Conservation (phyloP, 2,329 filamentous ascomycete species). For the Rhynchosporium graminicola region DNA sequence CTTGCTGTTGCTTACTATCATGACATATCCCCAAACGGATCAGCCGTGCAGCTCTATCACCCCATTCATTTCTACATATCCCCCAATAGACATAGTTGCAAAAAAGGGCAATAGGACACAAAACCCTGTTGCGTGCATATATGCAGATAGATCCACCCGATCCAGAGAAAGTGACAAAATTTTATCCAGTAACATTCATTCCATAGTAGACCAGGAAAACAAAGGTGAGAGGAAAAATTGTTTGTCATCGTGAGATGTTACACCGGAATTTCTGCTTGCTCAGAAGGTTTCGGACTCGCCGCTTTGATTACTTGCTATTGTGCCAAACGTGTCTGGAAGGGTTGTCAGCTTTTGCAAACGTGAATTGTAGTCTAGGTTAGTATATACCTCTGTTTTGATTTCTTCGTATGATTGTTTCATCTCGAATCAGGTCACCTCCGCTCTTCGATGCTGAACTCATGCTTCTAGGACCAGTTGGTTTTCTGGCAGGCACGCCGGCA, state of each 20-base stretch:
- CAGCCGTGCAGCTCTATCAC: background rate
- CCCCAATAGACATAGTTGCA: constrained; percentile 19
- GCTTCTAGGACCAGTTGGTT: constrained; percentile 41
- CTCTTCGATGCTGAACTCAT: constrained; percentile 38
- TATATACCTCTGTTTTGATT: constrained; percentile 54
- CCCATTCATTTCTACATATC: constrained; percentile 17
- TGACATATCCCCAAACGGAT: background rate
- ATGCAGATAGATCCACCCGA: background rate
- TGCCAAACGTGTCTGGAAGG: constrained; percentile 55
- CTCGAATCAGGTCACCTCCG: constrained; percentile 36
- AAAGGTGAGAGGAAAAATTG: constrained; percentile 7
- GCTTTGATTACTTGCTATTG: constrained; percentile 48
- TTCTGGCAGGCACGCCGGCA: constrained; percentile 38
- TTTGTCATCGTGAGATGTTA: constrained; percentile 27
- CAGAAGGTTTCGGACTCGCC: constrained; percentile 55
- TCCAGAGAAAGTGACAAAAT: constrained; percentile 10
- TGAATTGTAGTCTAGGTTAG: too few relatives aligned
- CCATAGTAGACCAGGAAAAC: background rate
- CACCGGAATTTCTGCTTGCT: constrained; percentile 20
- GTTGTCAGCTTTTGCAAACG: constrained; percentile 21
- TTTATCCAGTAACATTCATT: constrained; percentile 21
- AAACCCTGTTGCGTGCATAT: constrained; percentile 8
- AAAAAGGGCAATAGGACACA: constrained; percentile 6
- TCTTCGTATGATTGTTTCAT: constrained; percentile 35
- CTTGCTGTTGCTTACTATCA: background rate